Conservation (phyloP, 371 early-diverging fungal genomes). For the Circinella umbellata region DNA sequence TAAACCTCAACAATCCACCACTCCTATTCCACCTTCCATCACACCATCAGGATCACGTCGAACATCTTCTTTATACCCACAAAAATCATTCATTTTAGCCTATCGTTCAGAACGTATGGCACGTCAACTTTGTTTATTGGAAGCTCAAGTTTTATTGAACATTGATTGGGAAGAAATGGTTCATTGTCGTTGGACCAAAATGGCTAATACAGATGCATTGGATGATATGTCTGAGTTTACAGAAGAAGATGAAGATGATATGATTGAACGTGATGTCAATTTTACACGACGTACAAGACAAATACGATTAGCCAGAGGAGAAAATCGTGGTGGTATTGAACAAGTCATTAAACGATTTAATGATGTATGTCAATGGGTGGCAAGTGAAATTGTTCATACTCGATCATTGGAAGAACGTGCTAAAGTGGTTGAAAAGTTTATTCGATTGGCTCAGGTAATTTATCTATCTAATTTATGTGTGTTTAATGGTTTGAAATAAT, state of each 20-base stretch:
- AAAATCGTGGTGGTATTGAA: conserved; percentile 51
- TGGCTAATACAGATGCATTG: conserved; percentile 19
- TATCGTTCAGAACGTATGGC: conserved; percentile 64
- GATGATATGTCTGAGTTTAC: conserved; percentile 15
- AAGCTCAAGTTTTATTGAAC: conserved; percentile 52
- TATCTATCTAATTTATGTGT: neutral
- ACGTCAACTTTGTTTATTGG: conserved; percentile 66
- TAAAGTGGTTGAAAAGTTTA: conserved; percentile 74
- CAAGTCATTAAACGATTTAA: conserved; percentile 72
- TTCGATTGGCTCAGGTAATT: conserved; percentile 69
- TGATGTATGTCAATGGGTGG: conserved; percentile 74
- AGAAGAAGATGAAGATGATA: conserved; percentile 15
- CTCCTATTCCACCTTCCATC: neutral
- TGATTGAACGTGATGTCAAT: conserved; percentile 16
- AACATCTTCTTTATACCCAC: conserved; percentile 6
- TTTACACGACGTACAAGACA: conserved; percentile 24
- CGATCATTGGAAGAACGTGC: conserved; percentile 58
- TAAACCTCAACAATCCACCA: conserved; percentile 5
- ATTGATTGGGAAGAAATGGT: conserved; percentile 72
- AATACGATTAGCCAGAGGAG: conserved; percentile 18
- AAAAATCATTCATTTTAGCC: conserved; percentile 42
- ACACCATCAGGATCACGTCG: neutral
- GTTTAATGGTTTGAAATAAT: neutral
- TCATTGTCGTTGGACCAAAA: conserved; percentile 65
- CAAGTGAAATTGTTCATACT: conserved; percentile 68